A percentile compares a stretch with the other conserved stretches of the same genome.
phyloP scores from a whole-genome alignment of 2,329 filamentous ascomycete genomes.

The Neoarthrinium moseri region DNA sequence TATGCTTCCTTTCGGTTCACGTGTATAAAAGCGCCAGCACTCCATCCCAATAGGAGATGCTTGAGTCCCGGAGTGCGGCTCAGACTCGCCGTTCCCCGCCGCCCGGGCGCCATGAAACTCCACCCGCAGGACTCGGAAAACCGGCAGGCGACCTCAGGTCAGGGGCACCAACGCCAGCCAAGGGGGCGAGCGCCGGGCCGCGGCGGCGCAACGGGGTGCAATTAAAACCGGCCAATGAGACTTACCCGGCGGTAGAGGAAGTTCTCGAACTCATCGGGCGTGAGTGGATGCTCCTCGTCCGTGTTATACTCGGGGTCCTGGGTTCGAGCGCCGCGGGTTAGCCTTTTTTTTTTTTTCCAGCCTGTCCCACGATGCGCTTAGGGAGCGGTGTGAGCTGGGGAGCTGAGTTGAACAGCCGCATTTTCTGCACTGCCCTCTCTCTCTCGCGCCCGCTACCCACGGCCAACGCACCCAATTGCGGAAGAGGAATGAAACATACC shows the following conservation, averaged over 20 bases:
- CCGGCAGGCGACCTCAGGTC: conserved; percentile 4
- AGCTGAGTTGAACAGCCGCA: not conserved
- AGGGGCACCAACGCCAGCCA: too few relatives aligned
- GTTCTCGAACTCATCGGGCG: conserved; percentile 56
- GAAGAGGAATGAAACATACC: conserved; percentile 34
- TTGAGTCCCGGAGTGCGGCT: not conserved
- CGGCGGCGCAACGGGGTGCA: not conserved
- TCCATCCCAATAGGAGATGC: not conserved
- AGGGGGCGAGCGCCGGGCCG: not conserved
- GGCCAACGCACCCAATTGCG: too few relatives aligned
- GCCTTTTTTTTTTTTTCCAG: not conserved
- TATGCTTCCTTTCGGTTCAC: too few relatives aligned
- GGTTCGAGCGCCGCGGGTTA: not conserved
- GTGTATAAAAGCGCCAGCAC: too few relatives aligned
- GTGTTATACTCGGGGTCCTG: conserved; percentile 51
- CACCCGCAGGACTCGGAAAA: not conserved
- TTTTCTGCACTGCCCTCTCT: not conserved
- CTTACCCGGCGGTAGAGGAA: conserved; percentile 51
- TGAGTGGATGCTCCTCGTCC: conserved; percentile 50
- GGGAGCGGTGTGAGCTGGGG: not conserved
- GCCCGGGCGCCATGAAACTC: conserved; percentile 3
- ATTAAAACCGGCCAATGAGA: conserved; percentile 9
- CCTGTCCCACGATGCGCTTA: not conserved
- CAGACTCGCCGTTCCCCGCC: not conserved
- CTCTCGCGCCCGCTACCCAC: too few relatives aligned